phyloP scores from a whole-genome alignment of 2,329 filamentous ascomycete species.

The Biscogniauxia sp. region DNA sequence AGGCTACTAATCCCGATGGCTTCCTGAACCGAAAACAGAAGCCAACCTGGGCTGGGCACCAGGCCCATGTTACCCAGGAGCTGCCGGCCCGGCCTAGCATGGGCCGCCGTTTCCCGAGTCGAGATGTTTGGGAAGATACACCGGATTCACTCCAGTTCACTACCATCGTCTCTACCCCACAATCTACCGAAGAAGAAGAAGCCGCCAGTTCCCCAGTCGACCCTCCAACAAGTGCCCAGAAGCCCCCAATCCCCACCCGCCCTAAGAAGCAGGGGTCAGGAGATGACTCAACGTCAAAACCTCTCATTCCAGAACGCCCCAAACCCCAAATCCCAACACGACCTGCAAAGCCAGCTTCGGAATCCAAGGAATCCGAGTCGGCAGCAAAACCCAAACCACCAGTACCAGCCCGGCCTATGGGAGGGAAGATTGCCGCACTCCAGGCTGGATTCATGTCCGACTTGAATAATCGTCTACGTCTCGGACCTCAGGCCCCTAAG shows the following conservation, averaged over 20 bases:
- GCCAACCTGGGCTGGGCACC: slow-evolving; percentile 45
- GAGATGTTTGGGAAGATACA: slow-evolving; percentile 91
- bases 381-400: slow-evolving; percentile 74
- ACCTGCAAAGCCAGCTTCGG: slow-evolving; percentile 40
- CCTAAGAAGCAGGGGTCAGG: slow-evolving; percentile 40
- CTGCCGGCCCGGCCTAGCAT: slow-evolving; percentile 48
- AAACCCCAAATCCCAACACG: slow-evolving; percentile 60
- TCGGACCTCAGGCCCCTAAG: slow-evolving; percentile 80
- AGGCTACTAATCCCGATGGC: slow-evolving; percentile 45
- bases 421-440: slow-evolving; percentile 85
- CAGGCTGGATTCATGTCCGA: slow-evolving; percentile 93
- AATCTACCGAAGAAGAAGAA: slow-evolving; percentile 42
- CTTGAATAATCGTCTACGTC: slow-evolving; percentile 81
- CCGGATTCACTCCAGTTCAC: slow-evolving; percentile 80
- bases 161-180: slow-evolving; percentile 64
- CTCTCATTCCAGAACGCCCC: slow-evolving; percentile 49
- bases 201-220: slow-evolving; percentile 38
- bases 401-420: slow-evolving; percentile 73
- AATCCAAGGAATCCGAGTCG: slow-evolving; percentile 41
- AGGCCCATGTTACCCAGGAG: slow-evolving; percentile 51
- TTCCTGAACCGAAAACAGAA: slow-evolving; percentile 54
- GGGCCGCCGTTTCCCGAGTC: slow-evolving; percentile 79
- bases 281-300: slow-evolving; percentile 37
- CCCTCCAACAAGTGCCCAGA: slow-evolving; percentile 37
- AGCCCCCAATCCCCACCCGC: slow-evolving; percentile 61